Evolutionary conservation across 768 basidiomycete species (phyloP).

Genomic region (Pisolithus sp.): DNA sequence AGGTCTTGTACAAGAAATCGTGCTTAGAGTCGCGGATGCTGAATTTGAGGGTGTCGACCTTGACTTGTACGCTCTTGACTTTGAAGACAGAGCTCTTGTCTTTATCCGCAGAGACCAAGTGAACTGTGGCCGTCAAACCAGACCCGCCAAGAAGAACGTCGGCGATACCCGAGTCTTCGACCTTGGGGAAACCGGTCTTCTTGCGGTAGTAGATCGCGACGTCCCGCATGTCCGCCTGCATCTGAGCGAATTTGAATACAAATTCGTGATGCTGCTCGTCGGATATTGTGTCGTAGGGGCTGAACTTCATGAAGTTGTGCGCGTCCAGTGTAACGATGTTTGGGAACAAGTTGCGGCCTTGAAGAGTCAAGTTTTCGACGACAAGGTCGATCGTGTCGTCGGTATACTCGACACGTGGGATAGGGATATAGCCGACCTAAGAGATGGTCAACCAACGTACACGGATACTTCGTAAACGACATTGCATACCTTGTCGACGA

Average conservation of each 20-base stretch:
- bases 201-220: constrained; percentile 87
- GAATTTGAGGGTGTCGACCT: constrained; percentile 85
- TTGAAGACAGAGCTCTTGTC: constrained; percentile 69
- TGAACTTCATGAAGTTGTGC: constrained; percentile 79
- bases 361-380: constrained; percentile 86
- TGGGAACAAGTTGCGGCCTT: constrained; percentile 86
- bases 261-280: constrained; percentile 70
- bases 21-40: constrained; percentile 89
- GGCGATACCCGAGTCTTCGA: constrained; percentile 77
- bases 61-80: constrained; percentile 65
- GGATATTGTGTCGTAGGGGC: constrained; percentile 53
- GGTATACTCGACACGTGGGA: constrained; percentile 91
- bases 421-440: constrained; percentile 75
- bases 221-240: constrained; percentile 91
- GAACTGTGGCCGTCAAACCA: constrained; percentile 65
- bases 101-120: constrained; percentile 53
- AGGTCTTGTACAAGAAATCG: constrained; percentile 79
- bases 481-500: constrained; percentile 62
- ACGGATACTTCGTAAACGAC: neutral
- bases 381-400: constrained; percentile 83
- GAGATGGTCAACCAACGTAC: neutral
- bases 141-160: constrained; percentile 81
- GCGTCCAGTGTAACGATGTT: constrained; percentile 69
- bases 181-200: constrained; percentile 77
- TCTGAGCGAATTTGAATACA: constrained; percentile 70